Conservation (phyloP, 2,329 filamentous ascomycete species). For the Fusarium vanettenii region DNA sequence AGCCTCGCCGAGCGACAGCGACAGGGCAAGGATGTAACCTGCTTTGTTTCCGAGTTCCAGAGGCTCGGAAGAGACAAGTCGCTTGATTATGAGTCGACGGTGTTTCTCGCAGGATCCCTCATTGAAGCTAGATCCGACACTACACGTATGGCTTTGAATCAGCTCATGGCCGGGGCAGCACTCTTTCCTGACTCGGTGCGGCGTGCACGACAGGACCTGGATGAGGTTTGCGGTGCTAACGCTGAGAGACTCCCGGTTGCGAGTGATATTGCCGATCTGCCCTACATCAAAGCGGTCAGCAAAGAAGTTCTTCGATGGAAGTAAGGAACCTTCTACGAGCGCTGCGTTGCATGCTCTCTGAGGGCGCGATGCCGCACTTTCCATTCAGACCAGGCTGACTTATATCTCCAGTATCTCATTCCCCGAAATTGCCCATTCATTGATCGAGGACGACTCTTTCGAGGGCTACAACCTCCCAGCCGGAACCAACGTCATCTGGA, state of each 20-base stretch:
- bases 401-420: neutral
- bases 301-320: neutral
- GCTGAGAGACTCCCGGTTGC: neutral
- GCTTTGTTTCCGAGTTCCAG: neutral
- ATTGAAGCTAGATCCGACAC: neutral
- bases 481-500: constrained; percentile 4
- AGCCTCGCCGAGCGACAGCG: neutral
- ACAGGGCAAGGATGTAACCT: neutral
- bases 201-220: neutral
- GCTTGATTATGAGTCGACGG: neutral
- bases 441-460: neutral
- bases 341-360: neutral
- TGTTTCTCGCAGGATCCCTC: neutral
- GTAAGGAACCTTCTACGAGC: neutral
- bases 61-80: neutral
- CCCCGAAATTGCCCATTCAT: neutral
- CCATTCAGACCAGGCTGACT: neutral
- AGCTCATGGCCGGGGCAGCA: neutral
- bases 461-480: neutral
- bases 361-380: neutral
- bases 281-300: neutral
- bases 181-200: neutral
- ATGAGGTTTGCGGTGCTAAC: neutral
- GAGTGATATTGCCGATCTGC: neutral
- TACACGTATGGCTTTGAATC: neutral